These are phyloP conservation scores for Prunus campanulata DNA, from an alignment of 306 rosid genomes.

Conservation along the genomic window DNA sequence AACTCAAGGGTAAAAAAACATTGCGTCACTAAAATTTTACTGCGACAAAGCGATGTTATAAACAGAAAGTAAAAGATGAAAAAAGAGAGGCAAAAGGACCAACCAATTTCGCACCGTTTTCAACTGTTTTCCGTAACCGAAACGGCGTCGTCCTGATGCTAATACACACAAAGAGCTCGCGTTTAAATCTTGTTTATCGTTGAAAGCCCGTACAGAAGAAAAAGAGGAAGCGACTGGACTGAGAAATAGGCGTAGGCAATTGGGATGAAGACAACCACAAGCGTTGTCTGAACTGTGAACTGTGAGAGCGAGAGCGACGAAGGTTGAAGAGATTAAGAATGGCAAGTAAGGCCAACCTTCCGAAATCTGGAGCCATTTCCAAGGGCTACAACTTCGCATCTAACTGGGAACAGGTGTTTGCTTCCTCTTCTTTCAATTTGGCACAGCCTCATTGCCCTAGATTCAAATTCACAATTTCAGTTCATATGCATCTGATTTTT, in stretches of 20 bases:
- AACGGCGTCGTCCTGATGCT: neutral
- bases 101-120: neutral
- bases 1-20: too few relatives aligned
- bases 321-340: conserved; percentile 6
- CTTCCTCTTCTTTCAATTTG: neutral
- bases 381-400: conserved; percentile 89
- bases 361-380: conserved; percentile 80
- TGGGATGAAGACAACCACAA: too few relatives aligned
- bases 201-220: neutral
- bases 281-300: neutral
- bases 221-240: too few relatives aligned
- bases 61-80: neutral
- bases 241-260: too few relatives aligned
- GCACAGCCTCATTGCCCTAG: neutral
- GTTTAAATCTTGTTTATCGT: neutral
- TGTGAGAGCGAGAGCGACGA: neutral
- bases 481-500: neutral
- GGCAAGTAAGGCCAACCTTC: conserved; percentile 44
- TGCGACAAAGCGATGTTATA: neutral
- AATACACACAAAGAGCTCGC: neutral
- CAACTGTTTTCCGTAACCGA: neutral
- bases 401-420: conserved; percentile 81
- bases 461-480: neutral
- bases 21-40: too few relatives aligned
- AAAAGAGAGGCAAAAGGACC: neutral